Percentiles rank a stretch among this genome's conserved stretches.
phyloP scores from a whole-genome alignment of 768 basidiomycete species.

The Cyathus striatus region DNA sequence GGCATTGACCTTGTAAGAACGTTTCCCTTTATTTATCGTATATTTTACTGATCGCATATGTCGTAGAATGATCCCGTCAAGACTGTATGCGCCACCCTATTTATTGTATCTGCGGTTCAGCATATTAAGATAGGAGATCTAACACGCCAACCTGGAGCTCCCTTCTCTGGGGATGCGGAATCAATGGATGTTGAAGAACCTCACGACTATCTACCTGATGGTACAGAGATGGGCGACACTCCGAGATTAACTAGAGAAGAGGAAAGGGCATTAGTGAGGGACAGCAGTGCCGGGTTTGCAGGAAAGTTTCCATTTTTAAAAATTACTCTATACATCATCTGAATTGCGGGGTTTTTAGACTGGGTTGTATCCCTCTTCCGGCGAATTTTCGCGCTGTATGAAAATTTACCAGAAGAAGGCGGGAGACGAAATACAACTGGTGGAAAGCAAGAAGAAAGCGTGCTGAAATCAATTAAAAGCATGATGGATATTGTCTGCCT shows the following conservation, averaged over 20 bases:
- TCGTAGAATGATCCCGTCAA: slow-evolving; percentile 74
- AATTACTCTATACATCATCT: neutral
- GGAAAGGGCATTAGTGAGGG: slow-evolving; percentile 66
- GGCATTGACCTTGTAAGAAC: slow-evolving; percentile 80
- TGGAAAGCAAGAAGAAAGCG: slow-evolving; percentile 75
- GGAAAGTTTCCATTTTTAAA: slow-evolving; percentile 32
- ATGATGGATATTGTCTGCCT: slow-evolving; percentile 79
- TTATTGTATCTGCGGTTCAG: slow-evolving; percentile 69
- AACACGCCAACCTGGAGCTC: slow-evolving; percentile 54
- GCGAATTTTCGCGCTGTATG: slow-evolving; percentile 76
- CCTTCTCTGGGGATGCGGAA: slow-evolving; percentile 48
- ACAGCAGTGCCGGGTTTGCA: slow-evolving; percentile 76
- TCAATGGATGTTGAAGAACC: slow-evolving; percentile 49
- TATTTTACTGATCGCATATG: slow-evolving; percentile 2
- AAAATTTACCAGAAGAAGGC: slow-evolving; percentile 93
- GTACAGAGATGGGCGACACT: slow-evolving; percentile 34
- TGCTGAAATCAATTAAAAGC: slow-evolving; percentile 74
- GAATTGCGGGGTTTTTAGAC: slow-evolving; percentile 34
- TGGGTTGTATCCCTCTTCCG: slow-evolving; percentile 79
- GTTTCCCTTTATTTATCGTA: neutral
- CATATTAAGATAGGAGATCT: slow-evolving; percentile 77
- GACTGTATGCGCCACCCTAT: slow-evolving; percentile 75
- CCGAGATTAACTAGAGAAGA: slow-evolving; percentile 53
- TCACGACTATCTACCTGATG: slow-evolving; percentile 44
- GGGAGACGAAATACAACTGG: slow-evolving; percentile 83